Evolutionary conservation across 1,284 basidiomycete genomes (phyloP).

Genomic region (Naganishia sp.): DNA sequence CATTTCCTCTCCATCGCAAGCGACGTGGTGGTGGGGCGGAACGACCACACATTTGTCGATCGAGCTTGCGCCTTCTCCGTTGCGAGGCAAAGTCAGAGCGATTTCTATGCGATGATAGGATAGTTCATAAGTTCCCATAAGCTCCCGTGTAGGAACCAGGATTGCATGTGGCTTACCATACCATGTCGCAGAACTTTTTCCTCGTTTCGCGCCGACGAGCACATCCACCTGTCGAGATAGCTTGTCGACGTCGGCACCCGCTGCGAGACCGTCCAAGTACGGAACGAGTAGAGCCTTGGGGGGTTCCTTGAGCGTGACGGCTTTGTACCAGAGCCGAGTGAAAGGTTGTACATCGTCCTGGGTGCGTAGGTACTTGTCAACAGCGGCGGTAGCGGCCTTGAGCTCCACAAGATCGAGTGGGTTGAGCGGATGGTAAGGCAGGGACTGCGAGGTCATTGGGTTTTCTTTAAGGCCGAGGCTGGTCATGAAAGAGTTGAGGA

Average conservation of each 20-base stretch:
- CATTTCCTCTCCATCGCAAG: constrained; percentile 43
- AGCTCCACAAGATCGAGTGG: constrained; percentile 18
- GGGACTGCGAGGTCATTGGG: not conserved
- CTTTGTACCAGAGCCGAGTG: constrained; percentile 42
- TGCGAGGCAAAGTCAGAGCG: constrained; percentile 16
- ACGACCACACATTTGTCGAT: constrained; percentile 4
- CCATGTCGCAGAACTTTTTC: constrained; percentile 25
- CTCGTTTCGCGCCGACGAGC: constrained; percentile 36
- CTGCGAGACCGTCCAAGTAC: constrained; percentile 38
- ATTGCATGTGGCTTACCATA: constrained; percentile 30
- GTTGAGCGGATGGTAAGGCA: constrained; percentile 29
- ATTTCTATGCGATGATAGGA: constrained; percentile 4
- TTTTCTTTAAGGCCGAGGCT: constrained; percentile 11
- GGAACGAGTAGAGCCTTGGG: constrained; percentile 41
- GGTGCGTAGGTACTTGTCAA: not conserved
- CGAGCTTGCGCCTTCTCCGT: constrained; percentile 1
- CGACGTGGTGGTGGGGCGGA: constrained; percentile 33
- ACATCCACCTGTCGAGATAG: constrained; percentile 34
- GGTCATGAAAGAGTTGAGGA: constrained; percentile 7
- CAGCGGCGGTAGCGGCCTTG: not conserved
- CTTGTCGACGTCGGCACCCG: constrained; percentile 13
- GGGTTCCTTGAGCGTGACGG: constrained; percentile 40
- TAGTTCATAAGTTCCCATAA: constrained; percentile 1
- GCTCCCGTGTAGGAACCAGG: too few relatives aligned
- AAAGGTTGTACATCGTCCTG: not conserved